Base-by-base conservation (phyloP, 768 basidiomycete genomes). In the Wakefieldia striispora region DNA sequence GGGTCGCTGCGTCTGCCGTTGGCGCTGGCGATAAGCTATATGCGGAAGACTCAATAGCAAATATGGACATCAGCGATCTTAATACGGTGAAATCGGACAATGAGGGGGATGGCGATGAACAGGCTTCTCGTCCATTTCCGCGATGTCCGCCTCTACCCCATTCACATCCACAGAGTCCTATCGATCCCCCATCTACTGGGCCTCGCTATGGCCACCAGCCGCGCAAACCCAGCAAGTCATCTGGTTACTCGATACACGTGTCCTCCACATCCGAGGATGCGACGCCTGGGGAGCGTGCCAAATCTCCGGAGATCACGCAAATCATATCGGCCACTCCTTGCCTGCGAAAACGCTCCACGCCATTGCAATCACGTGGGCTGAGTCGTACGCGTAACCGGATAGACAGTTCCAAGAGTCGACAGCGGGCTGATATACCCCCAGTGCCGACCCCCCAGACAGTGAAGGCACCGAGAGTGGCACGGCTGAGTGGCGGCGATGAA, bases 261-360 rank as follows among this genome's bases (percentile, higher is more conserved):
- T 44, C 45, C 13, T 37, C 54, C 27, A 33, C 39, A 21, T 43
- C 48, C 37, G 57, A 56, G 43, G 51, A 45, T 19, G 14, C 37
- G 40, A 27, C 43, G 1, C 37, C 46, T 35, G 41, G 50, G 38
- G 37, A 26, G 33, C 56, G 67, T 34, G 60, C 69, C 31, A 41
- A 51, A 40, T 69, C 67, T 35, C 75, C 75, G 1, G 75, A 77
- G 40, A 67, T 77, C 47, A 51, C 59, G 6, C 58, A 71, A 7
- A 75, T 76, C 19, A 65, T 76, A 29, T 69, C 71, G 3, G 57
- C 55, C 12, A 75, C 72, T 4, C 72, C 72, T 0, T 69, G 71
- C 13, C 70, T 67, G 11, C 65, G 67, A 19, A 67, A 64, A 23
- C 55, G 57, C 6, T 60, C 67, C 0, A 45, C 50, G 10, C 45